Conservation (phyloP, 2,329 filamentous ascomycete species). For the Botrytis aclada region DNA sequence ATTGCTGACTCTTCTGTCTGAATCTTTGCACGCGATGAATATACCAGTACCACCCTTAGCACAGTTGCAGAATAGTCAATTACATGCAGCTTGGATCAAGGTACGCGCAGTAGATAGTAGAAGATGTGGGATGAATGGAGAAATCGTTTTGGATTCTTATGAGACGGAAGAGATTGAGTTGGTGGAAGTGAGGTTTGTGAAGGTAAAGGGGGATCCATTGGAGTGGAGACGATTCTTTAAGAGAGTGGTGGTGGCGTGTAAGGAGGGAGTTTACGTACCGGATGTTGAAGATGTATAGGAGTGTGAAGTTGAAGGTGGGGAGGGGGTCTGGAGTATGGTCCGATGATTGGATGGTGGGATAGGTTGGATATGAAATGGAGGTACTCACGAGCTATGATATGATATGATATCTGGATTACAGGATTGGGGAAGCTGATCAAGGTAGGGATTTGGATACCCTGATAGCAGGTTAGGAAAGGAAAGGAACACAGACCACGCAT, state of each 20-base stretch:
- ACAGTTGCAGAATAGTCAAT: conserved; percentile 46
- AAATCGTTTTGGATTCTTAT: conserved; percentile 69
- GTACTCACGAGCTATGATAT: not conserved
- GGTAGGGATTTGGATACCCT: not conserved
- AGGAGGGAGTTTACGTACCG: conserved; percentile 73
- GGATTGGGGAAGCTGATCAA: not conserved
- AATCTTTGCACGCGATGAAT: conserved; percentile 80
- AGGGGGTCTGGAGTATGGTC: not conserved
- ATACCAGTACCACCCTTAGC: conserved; percentile 60
- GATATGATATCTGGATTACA: not conserved
- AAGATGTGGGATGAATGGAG: conserved; percentile 69
- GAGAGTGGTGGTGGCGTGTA: conserved; percentile 82
- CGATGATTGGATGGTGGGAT: not conserved
- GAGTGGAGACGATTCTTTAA: conserved; percentile 98
- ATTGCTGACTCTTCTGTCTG: conserved; percentile 74
- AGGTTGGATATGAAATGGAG: not conserved
- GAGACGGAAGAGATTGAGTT: conserved; percentile 57
- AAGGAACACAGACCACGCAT: not conserved
- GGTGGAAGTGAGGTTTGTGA: conserved; percentile 86
- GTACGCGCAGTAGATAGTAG: conserved; percentile 73
- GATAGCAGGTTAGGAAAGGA: not conserved
- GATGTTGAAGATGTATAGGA: conserved; percentile 24
- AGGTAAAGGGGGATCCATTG: conserved; percentile 90
- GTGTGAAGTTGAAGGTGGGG: not conserved
- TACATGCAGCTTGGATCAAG: conserved; percentile 61